These are phyloP conservation scores for Microthlaspi erraticum DNA, from an alignment of 345 rosid species.

Conservation along the genomic window DNA sequence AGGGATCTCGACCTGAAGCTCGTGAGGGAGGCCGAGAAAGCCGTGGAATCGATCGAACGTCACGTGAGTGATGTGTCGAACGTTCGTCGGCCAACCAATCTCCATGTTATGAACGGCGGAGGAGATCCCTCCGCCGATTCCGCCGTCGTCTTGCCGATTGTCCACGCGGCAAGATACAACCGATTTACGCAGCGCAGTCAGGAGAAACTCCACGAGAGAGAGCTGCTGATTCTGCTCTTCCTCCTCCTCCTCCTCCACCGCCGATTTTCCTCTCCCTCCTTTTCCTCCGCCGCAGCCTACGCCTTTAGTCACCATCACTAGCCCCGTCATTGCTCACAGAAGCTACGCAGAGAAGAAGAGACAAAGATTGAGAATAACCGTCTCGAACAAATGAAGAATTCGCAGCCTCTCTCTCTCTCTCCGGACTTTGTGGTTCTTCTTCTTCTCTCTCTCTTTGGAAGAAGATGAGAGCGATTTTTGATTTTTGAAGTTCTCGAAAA, in stretches of 20 bases:
- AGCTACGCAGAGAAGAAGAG: constrained; percentile 5
- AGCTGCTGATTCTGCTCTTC: constrained; percentile 69
- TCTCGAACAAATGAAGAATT: constrained; percentile 25
- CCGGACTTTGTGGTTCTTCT: constrained; percentile 16
- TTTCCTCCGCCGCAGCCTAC: constrained; percentile 70
- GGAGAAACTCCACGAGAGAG: constrained; percentile 63
- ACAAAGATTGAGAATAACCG: constrained; percentile 5
- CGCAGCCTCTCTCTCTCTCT: constrained; percentile 25
- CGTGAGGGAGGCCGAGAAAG: constrained; percentile 88
- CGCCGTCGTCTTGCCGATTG: constrained; percentile 56
- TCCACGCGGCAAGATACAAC: constrained; percentile 84
- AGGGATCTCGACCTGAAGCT: constrained; percentile 94
- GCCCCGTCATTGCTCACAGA: constrained; percentile 66
- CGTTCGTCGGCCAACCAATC: constrained; percentile 95
- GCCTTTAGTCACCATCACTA: constrained; percentile 80
- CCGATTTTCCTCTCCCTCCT: constrained; percentile 45
- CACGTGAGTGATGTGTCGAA: constrained; percentile 84
- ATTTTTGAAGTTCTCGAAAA: constrained; percentile 45
- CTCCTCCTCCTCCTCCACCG: constrained; percentile 49
- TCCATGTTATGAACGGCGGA: constrained; percentile 75
- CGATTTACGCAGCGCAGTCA: constrained; percentile 82
- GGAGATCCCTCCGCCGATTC: constrained; percentile 39
- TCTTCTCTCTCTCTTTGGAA: constrained; percentile 33
- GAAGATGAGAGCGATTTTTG: constrained; percentile 26
- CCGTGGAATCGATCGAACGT: constrained; percentile 96